These are phyloP conservation scores for Mortierella sp. DNA, from an alignment of 371 early-diverging fungal species.

Conservation along the genomic window DNA sequence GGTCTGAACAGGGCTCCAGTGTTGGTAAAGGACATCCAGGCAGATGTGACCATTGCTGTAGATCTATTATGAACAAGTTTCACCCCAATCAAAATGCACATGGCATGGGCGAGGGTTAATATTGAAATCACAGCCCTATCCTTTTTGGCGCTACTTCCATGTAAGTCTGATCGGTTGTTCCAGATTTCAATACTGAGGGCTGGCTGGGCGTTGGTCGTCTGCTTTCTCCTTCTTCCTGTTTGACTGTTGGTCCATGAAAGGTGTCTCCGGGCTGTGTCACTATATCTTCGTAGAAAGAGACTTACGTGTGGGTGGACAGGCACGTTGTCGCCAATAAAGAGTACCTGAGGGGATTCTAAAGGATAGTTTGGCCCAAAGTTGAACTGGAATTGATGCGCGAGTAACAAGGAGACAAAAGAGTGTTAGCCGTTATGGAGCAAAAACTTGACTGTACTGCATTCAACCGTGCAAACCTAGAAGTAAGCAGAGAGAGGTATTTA, in stretches of 20 bases:
- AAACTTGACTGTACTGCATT: conserved; percentile 1
- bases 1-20: conserved; percentile 97
- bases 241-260: background rate
- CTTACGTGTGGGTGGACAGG: conserved; percentile 90
- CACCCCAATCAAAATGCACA: conserved; percentile 18
- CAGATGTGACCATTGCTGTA: conserved; percentile 97
- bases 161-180: background rate
- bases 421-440: background rate
- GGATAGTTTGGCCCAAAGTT: conserved; percentile 88
- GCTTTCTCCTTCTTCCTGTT: background rate
- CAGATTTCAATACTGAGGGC: background rate
- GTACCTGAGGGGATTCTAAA: conserved; percentile 84
- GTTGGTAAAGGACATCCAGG: conserved; percentile 94
- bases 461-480: background rate
- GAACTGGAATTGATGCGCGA: conserved; percentile 64
- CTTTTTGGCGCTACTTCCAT: no score
- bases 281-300: background rate
- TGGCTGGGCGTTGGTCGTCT: background rate
- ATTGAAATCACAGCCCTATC: background rate
- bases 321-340: conserved; percentile 73
- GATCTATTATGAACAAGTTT: conserved; percentile 61
- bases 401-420: conserved; percentile 1
- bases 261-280: background rate
- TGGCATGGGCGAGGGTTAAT: background rate
- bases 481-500: no score